Evolutionary conservation across 208 protist species (phyloP).

Genomic region (Giardia duodenalis): DNA sequence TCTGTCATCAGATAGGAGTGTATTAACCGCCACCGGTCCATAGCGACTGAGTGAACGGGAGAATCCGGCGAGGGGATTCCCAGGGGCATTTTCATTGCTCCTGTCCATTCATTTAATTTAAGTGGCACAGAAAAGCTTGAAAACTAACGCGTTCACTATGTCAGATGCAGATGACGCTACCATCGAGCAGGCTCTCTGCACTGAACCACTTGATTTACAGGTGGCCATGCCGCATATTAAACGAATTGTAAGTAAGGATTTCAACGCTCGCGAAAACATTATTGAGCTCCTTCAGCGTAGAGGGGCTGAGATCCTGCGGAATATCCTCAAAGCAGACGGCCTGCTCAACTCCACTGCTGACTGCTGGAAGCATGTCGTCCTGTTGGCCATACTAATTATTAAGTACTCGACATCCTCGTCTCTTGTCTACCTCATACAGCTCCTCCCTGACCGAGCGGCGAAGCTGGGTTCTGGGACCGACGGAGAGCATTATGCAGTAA

Average conservation of each 20-base stretch:
- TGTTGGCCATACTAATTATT: neutral
- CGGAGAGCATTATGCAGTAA: neutral
- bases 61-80: neutral
- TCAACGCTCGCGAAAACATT: neutral
- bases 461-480: neutral
- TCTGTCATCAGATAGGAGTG: neutral
- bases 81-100: neutral
- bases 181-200: too few species aligned
- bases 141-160: too few species aligned
- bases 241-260: neutral
- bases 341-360: neutral
- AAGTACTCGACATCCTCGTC: neutral
- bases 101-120: too few species aligned
- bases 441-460: neutral
- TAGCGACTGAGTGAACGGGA: neutral
- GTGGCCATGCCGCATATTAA: neutral
- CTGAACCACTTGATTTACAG: too few species aligned
- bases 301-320: neutral
- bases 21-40: neutral
- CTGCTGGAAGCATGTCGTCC: neutral
- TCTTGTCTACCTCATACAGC: neutral
- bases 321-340: neutral
- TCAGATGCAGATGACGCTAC: too few species aligned
- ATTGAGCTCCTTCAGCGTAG: neutral
- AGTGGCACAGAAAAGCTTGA: too few species aligned